A percentile compares a stretch with the other conserved stretches of the same genome.
These are phyloP conservation scores for Termitomyces sp. DNA, from an alignment of 768 basidiomycete genomes.

Conservation along the genomic window DNA sequence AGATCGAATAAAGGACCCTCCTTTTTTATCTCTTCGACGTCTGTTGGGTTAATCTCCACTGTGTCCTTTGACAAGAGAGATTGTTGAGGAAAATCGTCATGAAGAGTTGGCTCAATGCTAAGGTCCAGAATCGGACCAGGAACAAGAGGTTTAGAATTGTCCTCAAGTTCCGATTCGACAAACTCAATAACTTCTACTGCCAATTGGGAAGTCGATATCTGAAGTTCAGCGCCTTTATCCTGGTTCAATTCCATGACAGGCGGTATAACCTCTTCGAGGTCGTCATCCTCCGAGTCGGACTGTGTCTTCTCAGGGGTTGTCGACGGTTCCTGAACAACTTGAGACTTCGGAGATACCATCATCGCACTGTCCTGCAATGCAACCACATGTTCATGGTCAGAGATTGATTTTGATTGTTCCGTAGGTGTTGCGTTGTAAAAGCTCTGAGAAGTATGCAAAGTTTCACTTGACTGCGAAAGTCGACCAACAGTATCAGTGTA, in stretches of 20 bases:
- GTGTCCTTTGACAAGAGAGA: background rate
- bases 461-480: background rate
- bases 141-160: background rate
- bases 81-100: background rate
- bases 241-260: background rate
- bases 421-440: background rate
- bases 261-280: constrained; percentile 35
- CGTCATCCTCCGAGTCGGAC: constrained; percentile 25
- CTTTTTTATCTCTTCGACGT: background rate
- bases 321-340: background rate
- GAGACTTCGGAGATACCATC: background rate
- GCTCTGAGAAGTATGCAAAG: background rate
- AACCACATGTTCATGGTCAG: background rate
- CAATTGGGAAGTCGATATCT: background rate
- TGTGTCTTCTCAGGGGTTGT: background rate
- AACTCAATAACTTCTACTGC: background rate
- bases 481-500: constrained; percentile 3
- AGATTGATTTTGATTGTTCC: background rate
- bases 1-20: constrained; percentile 16
- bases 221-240: background rate
- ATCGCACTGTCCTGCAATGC: background rate
- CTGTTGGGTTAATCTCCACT: background rate
- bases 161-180: background rate
- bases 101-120: background rate
- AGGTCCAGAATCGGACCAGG: background rate